Percentiles rank a stretch among this genome's conserved stretches.
Evolutionary conservation across 305 asterid genomes (phyloP).

Genomic region (Salvia sclarea): DNA sequence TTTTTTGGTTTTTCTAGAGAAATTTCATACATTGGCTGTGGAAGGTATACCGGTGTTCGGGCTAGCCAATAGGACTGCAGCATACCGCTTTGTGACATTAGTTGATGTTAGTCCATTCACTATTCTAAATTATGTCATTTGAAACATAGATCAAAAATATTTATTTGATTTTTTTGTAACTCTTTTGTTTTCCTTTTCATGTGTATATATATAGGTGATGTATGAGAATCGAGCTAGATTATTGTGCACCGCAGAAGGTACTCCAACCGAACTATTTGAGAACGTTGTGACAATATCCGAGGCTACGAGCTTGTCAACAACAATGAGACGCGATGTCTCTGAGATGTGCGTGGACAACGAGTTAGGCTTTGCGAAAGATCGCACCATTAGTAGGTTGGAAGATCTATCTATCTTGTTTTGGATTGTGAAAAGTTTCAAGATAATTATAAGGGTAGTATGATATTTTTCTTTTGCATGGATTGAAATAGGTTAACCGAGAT

Average conservation of each 20-base stretch:
- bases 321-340: conserved; percentile 63
- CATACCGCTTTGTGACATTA: conserved; percentile 93
- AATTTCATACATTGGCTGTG: conserved; percentile 85
- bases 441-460: not conserved
- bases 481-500: conserved; percentile 84
- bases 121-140: not conserved
- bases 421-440: not conserved
- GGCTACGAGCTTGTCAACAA: conserved; percentile 84
- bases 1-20: conserved; percentile 67
- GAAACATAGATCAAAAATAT: no score
- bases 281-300: conserved; percentile 65
- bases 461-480: conserved; percentile 1
- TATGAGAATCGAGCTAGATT: conserved; percentile 76
- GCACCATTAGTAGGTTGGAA: conserved; percentile 85
- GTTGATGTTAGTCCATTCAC: conserved; percentile 76
- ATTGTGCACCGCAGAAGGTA: conserved; percentile 77
- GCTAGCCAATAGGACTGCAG: conserved; percentile 79
- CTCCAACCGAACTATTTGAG: conserved; percentile 63
- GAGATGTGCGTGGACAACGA: conserved; percentile 91
- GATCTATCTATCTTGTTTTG: not conserved
- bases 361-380: conserved; percentile 91
- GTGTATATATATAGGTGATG: conserved; percentile 38
- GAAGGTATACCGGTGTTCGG: conserved; percentile 88
- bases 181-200: no score
- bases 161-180: not conserved